Percentiles rank a stretch among this genome's conserved stretches.
Conservation (phyloP, 257 asterid genomes). For the Nicotiana sylvestris region DNA sequence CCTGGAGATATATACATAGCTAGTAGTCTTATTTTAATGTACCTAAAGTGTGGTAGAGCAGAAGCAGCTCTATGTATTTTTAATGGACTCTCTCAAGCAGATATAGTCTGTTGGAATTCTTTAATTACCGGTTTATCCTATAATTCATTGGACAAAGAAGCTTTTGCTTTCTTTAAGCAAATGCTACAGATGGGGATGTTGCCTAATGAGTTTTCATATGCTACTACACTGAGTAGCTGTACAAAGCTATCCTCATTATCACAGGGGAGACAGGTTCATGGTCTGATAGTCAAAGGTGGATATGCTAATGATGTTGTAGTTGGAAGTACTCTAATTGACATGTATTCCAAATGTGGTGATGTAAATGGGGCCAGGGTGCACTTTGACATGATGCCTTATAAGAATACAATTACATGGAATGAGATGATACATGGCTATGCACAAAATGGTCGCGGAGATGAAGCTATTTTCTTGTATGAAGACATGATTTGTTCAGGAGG, state of each 20-base stretch:
- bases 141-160: constrained; percentile 6
- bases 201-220: constrained; percentile 9
- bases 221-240: constrained; percentile 4
- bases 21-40: constrained; percentile 12
- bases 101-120: constrained; percentile 9
- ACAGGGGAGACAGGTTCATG: constrained; percentile 22
- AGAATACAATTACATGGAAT: constrained; percentile 24
- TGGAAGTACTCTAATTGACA: constrained; percentile 28
- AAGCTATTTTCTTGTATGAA: constrained; percentile 19
- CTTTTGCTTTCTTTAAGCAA: constrained; percentile 1
- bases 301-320: constrained; percentile 20
- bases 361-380: constrained; percentile 14
- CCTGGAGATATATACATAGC: constrained; percentile 7
- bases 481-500: constrained; percentile 18
- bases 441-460: constrained; percentile 23
- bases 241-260: constrained; percentile 20
- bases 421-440: constrained; percentile 25
- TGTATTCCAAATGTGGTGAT: constrained; percentile 28
- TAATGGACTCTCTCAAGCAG: constrained; percentile 8
- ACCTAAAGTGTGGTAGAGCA: constrained; percentile 11
- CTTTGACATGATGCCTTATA: constrained; percentile 19
- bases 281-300: constrained; percentile 12
- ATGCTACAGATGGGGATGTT: constrained; percentile 8
- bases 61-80: constrained; percentile 8
- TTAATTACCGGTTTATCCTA: constrained; percentile 7